Conservation (phyloP, 345 rosid species). For the Passiflora organensis region DNA sequence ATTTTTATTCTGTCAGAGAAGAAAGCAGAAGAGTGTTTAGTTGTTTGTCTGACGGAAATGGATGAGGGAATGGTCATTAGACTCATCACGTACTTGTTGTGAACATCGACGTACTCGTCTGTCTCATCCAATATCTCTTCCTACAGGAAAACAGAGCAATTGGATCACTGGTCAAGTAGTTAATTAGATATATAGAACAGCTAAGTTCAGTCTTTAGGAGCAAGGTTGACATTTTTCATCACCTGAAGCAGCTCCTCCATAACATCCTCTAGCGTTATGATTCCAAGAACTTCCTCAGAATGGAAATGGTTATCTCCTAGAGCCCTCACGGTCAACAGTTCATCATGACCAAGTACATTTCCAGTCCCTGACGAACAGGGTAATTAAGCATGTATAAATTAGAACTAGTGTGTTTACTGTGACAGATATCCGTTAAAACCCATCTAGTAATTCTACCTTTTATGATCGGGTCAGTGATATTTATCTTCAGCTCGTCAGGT, state of each 20-base stretch:
- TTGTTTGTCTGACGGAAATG: background rate
- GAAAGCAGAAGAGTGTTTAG: background rate
- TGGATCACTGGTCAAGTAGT: no score
- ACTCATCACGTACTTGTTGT: no score
- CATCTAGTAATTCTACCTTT: constrained; percentile 19
- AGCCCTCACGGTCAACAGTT: no score
- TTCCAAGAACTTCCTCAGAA: constrained; percentile 63
- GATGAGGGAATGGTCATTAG: background rate
- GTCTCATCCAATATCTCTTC: constrained; percentile 83
- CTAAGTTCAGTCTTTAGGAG: no score
- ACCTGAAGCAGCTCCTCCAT: constrained; percentile 86
- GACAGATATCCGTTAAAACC: no score
- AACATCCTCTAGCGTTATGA: constrained; percentile 87
- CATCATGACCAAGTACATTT: no score
- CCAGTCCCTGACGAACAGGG: no score
- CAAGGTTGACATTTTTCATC: background rate
- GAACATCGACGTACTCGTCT: constrained; percentile 53
- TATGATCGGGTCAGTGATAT: constrained; percentile 3
- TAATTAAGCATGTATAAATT: no score
- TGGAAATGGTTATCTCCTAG: no score
- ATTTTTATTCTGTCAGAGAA: constrained; percentile 40
- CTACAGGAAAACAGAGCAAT: constrained; percentile 23
- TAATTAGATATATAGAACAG: background rate
- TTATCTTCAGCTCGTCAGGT: background rate
- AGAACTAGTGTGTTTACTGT: no score